These are phyloP conservation scores for Sutorius australiensis DNA, from an alignment of 768 basidiomycete genomes.

Conservation along the genomic window DNA sequence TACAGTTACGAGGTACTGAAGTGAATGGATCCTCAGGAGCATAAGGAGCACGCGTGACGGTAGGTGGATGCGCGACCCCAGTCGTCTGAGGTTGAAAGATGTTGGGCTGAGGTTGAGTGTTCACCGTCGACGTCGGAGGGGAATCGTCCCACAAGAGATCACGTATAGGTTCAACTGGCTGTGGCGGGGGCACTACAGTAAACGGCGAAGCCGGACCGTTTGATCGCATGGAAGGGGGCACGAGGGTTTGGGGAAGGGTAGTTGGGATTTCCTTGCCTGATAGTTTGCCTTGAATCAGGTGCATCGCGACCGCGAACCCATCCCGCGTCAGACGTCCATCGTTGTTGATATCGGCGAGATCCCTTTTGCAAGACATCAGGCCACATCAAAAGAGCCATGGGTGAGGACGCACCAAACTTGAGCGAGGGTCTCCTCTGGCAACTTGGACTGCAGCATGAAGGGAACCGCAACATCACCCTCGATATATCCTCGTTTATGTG, in stretches of 20 bases:
- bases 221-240: conserved; percentile 79
- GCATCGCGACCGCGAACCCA: conserved; percentile 93
- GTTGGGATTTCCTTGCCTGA: conserved; percentile 73
- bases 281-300: conserved; percentile 85
- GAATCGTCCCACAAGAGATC: conserved; percentile 56
- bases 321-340: conserved; percentile 85
- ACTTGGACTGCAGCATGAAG: conserved; percentile 88
- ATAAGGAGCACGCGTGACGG: conserved; percentile 18
- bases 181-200: conserved; percentile 35
- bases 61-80: conserved; percentile 30
- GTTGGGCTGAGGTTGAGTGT: conserved; percentile 30
- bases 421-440: conserved; percentile 81
- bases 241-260: conserved; percentile 63
- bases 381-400: not conserved
- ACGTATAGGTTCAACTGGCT: conserved; percentile 37
- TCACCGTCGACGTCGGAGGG: conserved; percentile 39
- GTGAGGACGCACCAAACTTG: conserved; percentile 71
- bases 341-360: conserved; percentile 84
- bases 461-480: conserved; percentile 94
- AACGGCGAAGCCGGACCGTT: conserved; percentile 35
- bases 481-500: conserved; percentile 69
- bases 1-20: conserved; percentile 27
- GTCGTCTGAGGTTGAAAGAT: conserved; percentile 37
- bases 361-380: conserved; percentile 50
- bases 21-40: conserved; percentile 49